Evolutionary conservation across 176 grass and related monocot genomes (phyloP), one percentile per base, ranked within the genome.

Genomic region (Aegilops tauschii): DNA sequence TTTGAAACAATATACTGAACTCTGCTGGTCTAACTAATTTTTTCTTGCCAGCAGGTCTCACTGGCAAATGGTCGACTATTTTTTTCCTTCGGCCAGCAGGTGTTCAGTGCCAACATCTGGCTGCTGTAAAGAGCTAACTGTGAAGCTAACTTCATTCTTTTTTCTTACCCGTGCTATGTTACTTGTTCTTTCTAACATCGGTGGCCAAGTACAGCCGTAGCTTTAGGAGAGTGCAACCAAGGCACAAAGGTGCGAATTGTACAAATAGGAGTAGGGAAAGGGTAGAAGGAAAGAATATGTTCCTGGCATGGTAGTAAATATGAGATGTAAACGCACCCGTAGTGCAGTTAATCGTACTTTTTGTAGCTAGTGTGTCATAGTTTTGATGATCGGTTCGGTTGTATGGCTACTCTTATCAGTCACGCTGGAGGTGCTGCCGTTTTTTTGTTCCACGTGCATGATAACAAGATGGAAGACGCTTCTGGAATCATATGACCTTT

Each of bases 91-190:
- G 83, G 87, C 79, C n/a, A 82, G 62, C 61, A 66, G 27, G 79
- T 16, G 10, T 44, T 88, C 68, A 31, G 72, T 83, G 62, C 54
- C 71, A 62, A 67, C 69, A 73, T 92, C 84, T 88, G 70, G 78
- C 74, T 69, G 18, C 21, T 91, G 84, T 91, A 79, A 86, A 89
- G 86, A 79, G 65, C 89, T 91, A 91, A 89, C 58, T 17, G 18
- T 29, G 54, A 84, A 29, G 71, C 78, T 94, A 81, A 91, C 61
- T 35, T 58, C 74, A 94, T 91, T 94, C 76, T 82, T 90, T 91
- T 76, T 81, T 84, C 45, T 61, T 29, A 69, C 21, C 44, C 71
- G 49, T 59, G 83, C 85, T 69, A 62, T 81, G 67, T 73, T 64
- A 62, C 28, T 32, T 79, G 87, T 91, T 88, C 82, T 91, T 91